phyloP scores from a whole-genome alignment of 208 protist species.

The Leishmania martiniquensis region DNA sequence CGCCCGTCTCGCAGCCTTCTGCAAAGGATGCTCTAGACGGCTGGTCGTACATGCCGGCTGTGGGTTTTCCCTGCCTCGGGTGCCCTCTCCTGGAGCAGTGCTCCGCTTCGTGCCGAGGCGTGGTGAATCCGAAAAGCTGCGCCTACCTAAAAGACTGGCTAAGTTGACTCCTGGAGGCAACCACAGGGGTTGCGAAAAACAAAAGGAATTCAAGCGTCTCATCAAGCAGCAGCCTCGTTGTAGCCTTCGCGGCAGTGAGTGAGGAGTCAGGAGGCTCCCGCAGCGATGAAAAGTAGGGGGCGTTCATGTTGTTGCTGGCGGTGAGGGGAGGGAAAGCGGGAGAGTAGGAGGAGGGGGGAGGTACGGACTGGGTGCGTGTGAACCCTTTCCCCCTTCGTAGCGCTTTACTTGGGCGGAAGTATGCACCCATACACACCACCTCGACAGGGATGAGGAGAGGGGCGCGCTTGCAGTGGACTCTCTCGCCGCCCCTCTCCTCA shows the following conservation, averaged over 20 bases:
- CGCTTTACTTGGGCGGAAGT: no score
- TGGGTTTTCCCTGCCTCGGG: slow-evolving; percentile 78
- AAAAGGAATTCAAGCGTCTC: no score
- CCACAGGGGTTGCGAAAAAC: no score
- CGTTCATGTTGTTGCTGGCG: neutral
- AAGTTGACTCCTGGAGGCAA: slow-evolving; percentile 13
- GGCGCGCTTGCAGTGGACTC: no score
- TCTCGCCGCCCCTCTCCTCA: neutral
- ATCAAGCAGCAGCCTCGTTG: neutral
- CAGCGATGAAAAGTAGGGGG: neutral
- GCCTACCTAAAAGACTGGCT: slow-evolving; percentile 68
- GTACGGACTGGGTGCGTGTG: neutral
- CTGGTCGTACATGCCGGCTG: slow-evolving; percentile 75
- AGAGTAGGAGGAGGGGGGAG: neutral
- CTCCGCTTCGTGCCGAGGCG: slow-evolving; percentile 34
- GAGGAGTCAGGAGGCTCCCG: neutral
- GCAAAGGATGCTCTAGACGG: slow-evolving; percentile 28
- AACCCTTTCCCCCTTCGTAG: neutral
- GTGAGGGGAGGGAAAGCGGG: neutral
- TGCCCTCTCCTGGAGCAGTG: slow-evolving; percentile 76
- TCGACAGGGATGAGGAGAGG: neutral
- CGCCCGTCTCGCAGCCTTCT: slow-evolving; percentile 32
- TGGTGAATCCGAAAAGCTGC: slow-evolving; percentile 68
- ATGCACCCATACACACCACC: no score
- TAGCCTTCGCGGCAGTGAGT: neutral